A percentile compares a stretch with the other conserved stretches of the same genome.
These are phyloP conservation scores for Pulveroboletus sp. DNA, from an alignment of 768 basidiomycete genomes.

Conservation along the genomic window DNA sequence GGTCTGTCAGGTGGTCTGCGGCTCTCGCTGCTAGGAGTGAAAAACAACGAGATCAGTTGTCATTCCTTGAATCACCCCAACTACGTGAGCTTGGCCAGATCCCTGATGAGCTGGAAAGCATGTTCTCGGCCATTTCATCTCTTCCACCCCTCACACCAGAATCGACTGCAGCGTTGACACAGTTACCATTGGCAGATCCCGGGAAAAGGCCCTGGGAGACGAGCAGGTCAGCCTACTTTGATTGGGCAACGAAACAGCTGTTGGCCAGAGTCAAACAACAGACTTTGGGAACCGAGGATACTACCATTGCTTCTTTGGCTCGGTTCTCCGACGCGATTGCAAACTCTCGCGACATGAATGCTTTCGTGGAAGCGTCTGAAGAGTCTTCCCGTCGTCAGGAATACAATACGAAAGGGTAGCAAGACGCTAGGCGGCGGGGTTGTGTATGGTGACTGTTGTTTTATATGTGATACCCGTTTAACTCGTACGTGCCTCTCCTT, in stretches of 20 bases:
- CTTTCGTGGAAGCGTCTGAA: constrained; percentile 10
- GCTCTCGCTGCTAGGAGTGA: constrained; percentile 45
- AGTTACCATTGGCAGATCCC: constrained; percentile 39
- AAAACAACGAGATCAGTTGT: constrained; percentile 37
- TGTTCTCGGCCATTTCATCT: constrained; percentile 46
- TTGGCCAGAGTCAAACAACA: constrained; percentile 32
- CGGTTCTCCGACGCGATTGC: constrained; percentile 17
- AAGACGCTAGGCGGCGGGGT: not conserved
- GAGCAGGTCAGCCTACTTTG: constrained; percentile 65
- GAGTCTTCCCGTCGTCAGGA: not conserved
- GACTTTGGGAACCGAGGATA: constrained; percentile 12
- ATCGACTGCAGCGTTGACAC: constrained; percentile 33
- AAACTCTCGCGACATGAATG: constrained; percentile 16
- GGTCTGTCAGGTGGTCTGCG: constrained; percentile 46
- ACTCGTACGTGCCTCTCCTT: not conserved
- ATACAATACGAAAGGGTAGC: not conserved
- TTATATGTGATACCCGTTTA: not conserved
- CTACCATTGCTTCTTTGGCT: constrained; percentile 19
- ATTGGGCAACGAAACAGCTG: constrained; percentile 67
- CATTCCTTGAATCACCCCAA: constrained; percentile 41
- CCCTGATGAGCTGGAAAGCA: constrained; percentile 36
- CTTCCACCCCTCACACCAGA: constrained; percentile 45
- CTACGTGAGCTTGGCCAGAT: constrained; percentile 36
- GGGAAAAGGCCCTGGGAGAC: constrained; percentile 79
- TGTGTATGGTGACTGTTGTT: not conserved